These are phyloP conservation scores for Canavalia gladiata DNA, from an alignment of 306 rosid species.

Conservation along the genomic window DNA sequence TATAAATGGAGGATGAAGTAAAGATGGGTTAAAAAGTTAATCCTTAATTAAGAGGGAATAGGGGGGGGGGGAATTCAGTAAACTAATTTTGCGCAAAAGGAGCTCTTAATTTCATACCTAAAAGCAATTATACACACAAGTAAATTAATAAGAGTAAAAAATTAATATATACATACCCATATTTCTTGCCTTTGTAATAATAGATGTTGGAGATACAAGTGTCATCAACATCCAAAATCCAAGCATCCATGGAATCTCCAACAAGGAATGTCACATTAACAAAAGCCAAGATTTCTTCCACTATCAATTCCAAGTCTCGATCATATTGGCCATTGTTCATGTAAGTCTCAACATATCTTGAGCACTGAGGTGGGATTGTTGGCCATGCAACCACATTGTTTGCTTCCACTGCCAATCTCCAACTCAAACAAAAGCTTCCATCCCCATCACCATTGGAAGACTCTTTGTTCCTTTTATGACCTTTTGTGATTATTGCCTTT, in stretches of 20 bases:
- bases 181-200: slow-evolving; percentile 69
- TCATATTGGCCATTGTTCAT: slow-evolving; percentile 76
- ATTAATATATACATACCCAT: slow-evolving; percentile 60
- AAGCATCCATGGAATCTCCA: slow-evolving; percentile 58
- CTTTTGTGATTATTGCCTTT: not conserved
- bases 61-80: not conserved
- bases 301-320: slow-evolving; percentile 59
- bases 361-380: slow-evolving; percentile 70
- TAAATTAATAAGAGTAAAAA: not conserved
- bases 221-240: slow-evolving; percentile 87
- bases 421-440: slow-evolving; percentile 65
- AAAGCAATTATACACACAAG: no score
- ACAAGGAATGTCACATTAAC: slow-evolving; percentile 35
- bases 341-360: slow-evolving; percentile 59
- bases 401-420: slow-evolving; percentile 86
- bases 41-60: no score
- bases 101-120: not conserved
- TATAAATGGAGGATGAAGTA: not conserved
- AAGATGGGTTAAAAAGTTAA: not conserved
- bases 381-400: slow-evolving; percentile 77
- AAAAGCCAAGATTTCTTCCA: slow-evolving; percentile 55
- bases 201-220: slow-evolving; percentile 78
- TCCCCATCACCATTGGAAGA: not conserved
- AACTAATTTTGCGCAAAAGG: not conserved
- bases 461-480: not conserved